Conservation (phyloP, 148 eudicot species). For the Chenopodium suecicum region DNA sequence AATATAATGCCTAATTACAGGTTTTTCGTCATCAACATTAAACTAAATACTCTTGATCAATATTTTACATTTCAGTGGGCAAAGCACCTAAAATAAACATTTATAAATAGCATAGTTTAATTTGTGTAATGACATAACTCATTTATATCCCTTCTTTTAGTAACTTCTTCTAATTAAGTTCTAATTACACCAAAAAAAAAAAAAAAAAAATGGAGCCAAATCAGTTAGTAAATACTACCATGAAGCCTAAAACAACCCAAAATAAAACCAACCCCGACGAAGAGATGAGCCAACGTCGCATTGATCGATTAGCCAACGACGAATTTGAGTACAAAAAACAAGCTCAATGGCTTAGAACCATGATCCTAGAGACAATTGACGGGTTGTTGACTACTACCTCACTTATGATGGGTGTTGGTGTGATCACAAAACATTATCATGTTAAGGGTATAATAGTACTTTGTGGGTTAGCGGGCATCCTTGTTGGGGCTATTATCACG, state of each 20-base stretch:
- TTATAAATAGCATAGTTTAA: too few relatives aligned
- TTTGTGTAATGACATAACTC: too few relatives aligned
- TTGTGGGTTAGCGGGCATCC: neutral
- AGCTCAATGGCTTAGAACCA: neutral
- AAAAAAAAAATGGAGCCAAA: neutral
- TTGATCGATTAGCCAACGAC: neutral
- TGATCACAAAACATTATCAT: neutral
- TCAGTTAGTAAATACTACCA: neutral
- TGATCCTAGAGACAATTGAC: neutral
- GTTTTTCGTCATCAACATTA: too few relatives aligned
- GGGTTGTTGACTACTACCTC: neutral
- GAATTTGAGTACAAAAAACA: neutral
- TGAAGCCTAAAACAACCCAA: neutral
- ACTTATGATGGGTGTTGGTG: conserved; percentile 5
- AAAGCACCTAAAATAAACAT: too few relatives aligned
- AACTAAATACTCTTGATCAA: too few relatives aligned
- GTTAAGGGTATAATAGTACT: neutral
- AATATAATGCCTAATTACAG: too few relatives aligned
- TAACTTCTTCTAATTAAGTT: too few relatives aligned
- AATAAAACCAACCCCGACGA: neutral
- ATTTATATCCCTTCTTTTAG: too few relatives aligned
- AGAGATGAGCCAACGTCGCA: neutral
- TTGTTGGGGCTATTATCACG: neutral
- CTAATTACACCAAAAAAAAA: neutral
- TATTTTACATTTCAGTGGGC: too few relatives aligned